Evolutionary conservation across 2,329 filamentous ascomycete genomes (phyloP).

Genomic region (Pezicula neosporulosa): DNA sequence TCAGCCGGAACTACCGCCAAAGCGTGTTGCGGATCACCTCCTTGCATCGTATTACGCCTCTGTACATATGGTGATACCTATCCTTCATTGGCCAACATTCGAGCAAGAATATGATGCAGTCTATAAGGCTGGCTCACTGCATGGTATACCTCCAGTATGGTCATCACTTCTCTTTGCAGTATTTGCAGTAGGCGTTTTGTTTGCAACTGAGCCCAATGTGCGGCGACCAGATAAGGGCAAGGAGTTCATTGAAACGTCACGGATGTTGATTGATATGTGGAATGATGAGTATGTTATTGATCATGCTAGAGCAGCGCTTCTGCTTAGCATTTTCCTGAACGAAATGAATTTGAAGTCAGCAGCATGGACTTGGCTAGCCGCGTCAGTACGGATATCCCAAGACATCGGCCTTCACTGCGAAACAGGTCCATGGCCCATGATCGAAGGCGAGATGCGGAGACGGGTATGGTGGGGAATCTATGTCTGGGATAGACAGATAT

Average conservation of each 20-base stretch:
- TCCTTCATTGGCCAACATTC: conserved; percentile 86
- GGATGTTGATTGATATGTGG: conserved; percentile 74
- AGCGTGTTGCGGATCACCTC: conserved; percentile 66
- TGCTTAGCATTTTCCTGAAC: conserved; percentile 75
- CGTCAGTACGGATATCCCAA: conserved; percentile 75
- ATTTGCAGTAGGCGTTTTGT: conserved; percentile 77
- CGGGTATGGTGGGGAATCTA: conserved; percentile 95
- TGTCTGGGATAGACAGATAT: conserved; percentile 77
- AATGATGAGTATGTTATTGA: conserved; percentile 74
- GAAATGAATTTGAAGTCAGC: conserved; percentile 85
- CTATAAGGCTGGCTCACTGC: conserved; percentile 62
- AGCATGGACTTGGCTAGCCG: conserved; percentile 82
- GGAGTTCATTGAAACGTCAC: conserved; percentile 69
- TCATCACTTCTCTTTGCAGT: conserved; percentile 78
- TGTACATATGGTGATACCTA: conserved; percentile 76
- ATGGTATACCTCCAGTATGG: conserved; percentile 65
- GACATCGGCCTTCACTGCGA: conserved; percentile 80
- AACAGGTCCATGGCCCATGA: conserved; percentile 64
- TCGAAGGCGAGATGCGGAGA: conserved; percentile 83
- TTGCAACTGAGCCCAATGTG: conserved; percentile 56
- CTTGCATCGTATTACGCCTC: conserved; percentile 73
- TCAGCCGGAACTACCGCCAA: conserved; percentile 66
- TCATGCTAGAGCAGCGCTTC: conserved; percentile 66
- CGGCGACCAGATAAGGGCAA: conserved; percentile 52
- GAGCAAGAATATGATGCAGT: conserved; percentile 71